Evolutionary conservation across 345 rosid genomes (phyloP).

Genomic region (Durio zibethinus): DNA sequence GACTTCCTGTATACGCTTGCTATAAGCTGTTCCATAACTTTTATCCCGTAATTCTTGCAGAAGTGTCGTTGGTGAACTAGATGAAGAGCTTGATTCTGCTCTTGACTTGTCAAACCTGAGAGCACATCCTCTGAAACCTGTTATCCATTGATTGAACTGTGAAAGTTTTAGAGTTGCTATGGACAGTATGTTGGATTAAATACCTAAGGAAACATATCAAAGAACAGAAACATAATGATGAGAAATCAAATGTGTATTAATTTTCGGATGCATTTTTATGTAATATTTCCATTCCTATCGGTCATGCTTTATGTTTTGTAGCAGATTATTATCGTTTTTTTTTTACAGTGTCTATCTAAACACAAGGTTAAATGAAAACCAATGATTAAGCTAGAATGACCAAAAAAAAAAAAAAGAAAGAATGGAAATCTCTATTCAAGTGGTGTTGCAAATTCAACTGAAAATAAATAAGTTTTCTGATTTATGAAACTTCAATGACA

Average conservation of each 20-base stretch:
- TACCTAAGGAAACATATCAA: neutral
- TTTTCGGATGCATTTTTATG: neutral
- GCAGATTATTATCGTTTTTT: too few species aligned
- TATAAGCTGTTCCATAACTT: neutral
- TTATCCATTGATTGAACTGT: conserved; percentile 53
- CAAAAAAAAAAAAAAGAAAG: neutral
- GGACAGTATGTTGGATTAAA: neutral
- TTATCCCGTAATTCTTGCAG: conserved; percentile 37
- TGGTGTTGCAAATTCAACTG: neutral
- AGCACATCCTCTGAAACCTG: conserved; percentile 96
- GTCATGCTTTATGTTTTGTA: neutral
- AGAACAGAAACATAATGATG: neutral
- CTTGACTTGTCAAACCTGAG: conserved; percentile 76
- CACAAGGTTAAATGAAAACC: neutral
- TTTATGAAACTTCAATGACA: neutral
- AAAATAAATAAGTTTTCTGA: neutral
- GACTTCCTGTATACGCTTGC: neutral
- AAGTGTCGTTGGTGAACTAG: conserved; percentile 88
- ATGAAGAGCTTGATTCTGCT: conserved; percentile 78
- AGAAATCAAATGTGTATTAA: neutral
- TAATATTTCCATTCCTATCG: neutral
- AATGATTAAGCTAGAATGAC: neutral
- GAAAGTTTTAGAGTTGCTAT: neutral
- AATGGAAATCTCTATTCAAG: neutral
- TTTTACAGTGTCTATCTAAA: neutral